phyloP scores from a whole-genome alignment of 202 grass and related monocot genomes.

The Brachypodium distachyon region DNA sequence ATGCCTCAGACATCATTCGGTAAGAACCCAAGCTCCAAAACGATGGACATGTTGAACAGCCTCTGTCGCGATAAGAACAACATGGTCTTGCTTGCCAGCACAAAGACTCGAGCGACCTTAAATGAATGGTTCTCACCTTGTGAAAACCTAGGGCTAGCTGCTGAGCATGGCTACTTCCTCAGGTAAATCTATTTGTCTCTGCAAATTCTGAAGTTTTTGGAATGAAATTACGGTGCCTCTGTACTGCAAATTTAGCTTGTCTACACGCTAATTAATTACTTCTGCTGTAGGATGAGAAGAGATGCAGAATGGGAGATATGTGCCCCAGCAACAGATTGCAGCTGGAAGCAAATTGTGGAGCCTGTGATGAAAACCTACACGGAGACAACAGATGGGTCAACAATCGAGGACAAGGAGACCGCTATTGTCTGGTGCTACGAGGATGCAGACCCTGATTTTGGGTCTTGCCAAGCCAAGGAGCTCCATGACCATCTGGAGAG shows the following conservation, averaged over 20 bases:
- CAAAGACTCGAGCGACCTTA: slow-evolving; percentile 48
- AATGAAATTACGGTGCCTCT: not conserved
- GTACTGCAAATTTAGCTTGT: not conserved
- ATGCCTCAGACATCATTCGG: slow-evolving; percentile 75
- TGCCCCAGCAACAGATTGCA: slow-evolving; percentile 37
- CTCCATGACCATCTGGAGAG: slow-evolving; percentile 84
- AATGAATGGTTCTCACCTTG: slow-evolving; percentile 64
- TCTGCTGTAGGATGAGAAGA: slow-evolving; percentile 41
- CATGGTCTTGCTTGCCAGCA: slow-evolving; percentile 59
- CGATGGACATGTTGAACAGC: slow-evolving; percentile 56
- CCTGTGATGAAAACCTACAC: slow-evolving; percentile 90
- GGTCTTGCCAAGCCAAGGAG: slow-evolving; percentile 92
- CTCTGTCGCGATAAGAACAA: slow-evolving; percentile 69
- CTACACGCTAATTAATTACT: not conserved
- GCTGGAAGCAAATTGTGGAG: slow-evolving; percentile 89
- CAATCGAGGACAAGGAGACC: slow-evolving; percentile 80
- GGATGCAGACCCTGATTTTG: slow-evolving; percentile 81
- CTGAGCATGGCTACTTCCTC: slow-evolving; percentile 77
- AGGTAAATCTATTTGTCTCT: slow-evolving; percentile 32
- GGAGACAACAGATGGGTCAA: slow-evolving; percentile 81
- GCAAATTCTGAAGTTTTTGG: not conserved
- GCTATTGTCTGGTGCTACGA: slow-evolving; percentile 70
- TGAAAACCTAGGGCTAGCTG: slow-evolving; percentile 59
- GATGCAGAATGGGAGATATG: slow-evolving; percentile 69
- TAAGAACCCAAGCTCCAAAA: slow-evolving; percentile 50